These are phyloP conservation scores for Actinomortierella wolfii DNA, from an alignment of 371 early-diverging fungal genomes.

Conservation along the genomic window DNA sequence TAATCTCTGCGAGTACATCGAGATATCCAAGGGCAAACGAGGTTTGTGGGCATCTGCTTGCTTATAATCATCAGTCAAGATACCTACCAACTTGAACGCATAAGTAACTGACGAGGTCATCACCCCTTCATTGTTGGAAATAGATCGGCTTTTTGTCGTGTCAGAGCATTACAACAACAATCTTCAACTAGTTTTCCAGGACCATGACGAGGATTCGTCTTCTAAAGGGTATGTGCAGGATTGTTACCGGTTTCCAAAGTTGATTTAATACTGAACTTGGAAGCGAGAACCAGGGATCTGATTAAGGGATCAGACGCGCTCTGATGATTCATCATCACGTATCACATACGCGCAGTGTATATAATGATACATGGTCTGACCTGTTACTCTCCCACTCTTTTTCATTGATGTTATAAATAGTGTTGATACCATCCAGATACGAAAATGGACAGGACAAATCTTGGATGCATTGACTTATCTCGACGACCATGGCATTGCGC, in stretches of 20 bases:
- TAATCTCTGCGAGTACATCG: conserved; percentile 62
- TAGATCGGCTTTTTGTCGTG: conserved; percentile 65
- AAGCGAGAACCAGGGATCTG: no score
- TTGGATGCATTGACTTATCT: conserved; percentile 58
- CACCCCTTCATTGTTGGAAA: neutral
- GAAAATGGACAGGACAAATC: conserved; percentile 62
- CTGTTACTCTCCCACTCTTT: neutral
- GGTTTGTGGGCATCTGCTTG: conserved; percentile 41
- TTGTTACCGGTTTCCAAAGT: no score
- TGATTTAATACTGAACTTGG: no score
- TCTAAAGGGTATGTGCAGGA: conserved; percentile 23
- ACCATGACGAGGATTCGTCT: conserved; percentile 8
- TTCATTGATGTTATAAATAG: conserved; percentile 12
- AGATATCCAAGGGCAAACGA: conserved; percentile 64
- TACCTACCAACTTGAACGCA: no score
- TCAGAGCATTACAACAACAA: conserved; percentile 56
- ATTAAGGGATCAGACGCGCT: no score
- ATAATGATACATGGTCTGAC: no score
- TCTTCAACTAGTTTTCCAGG: conserved; percentile 18
- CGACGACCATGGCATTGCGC: conserved; percentile 51
- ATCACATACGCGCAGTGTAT: no score
- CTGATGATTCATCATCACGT: no score
- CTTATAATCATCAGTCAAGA: no score
- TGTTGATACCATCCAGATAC: conserved; percentile 26
- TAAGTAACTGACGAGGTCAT: no score